Evolutionary conservation across 2,329 filamentous ascomycete genomes (phyloP).

Genomic region (Fusarium sp.): DNA sequence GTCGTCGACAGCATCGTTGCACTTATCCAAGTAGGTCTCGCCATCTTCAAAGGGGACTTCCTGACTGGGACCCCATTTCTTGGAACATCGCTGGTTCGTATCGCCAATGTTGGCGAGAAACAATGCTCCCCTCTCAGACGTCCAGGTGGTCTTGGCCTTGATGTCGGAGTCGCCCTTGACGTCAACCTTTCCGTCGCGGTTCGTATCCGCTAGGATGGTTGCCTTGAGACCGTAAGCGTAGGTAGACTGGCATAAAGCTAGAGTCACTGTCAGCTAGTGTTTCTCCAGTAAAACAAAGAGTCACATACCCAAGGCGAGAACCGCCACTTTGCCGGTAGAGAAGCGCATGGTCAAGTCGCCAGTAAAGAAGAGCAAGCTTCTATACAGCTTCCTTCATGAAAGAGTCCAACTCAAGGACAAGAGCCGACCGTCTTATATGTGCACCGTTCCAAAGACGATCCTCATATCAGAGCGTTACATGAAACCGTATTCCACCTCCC

Average conservation of each 20-base stretch:
- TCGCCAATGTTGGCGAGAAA: conserved; percentile 55
- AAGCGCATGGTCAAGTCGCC: conserved; percentile 14
- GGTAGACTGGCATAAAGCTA: conserved; percentile 16
- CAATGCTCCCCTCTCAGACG: conserved; percentile 45
- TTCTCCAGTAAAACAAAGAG: rapidly evolving
- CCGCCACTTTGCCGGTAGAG: not conserved
- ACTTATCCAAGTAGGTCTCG: conserved; percentile 44
- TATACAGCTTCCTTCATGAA: not conserved
- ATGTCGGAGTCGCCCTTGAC: conserved; percentile 30
- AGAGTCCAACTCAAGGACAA: not conserved
- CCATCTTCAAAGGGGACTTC: not conserved
- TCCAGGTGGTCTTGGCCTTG: conserved; percentile 41
- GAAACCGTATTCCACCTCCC: not conserved
- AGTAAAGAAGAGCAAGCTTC: not conserved
- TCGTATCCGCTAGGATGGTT: conserved; percentile 50
- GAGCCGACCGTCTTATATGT: not conserved
- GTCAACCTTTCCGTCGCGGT: conserved; percentile 51
- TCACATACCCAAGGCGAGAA: conserved; percentile 11
- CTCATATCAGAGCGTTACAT: not conserved
- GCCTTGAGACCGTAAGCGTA: conserved; percentile 19
- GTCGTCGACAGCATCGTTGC: conserved; percentile 52
- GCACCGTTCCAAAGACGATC: not conserved
- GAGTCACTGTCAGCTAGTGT: not conserved
- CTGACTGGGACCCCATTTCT: not conserved
- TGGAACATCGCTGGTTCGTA: conserved; percentile 45